Conservation (phyloP, 1,284 basidiomycete species). For the Ganoderma multipileum region DNA sequence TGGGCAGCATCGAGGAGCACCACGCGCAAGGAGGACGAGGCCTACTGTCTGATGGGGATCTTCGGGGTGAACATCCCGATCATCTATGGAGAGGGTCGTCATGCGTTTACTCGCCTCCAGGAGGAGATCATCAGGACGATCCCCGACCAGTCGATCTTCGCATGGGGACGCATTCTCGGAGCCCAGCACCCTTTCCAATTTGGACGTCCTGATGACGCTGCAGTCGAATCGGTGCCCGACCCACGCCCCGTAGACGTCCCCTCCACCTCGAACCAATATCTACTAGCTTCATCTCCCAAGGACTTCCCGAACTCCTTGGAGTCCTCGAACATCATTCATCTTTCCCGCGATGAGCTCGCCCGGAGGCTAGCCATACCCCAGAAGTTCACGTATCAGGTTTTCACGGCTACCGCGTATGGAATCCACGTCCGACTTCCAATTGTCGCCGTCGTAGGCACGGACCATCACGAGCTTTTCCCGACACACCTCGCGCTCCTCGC, state of each 20-base stretch:
- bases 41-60: constrained; percentile 18
- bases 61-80: constrained; percentile 12
- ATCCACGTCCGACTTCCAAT: constrained; percentile 19
- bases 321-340: constrained; percentile 9
- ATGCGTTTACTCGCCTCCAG: constrained; percentile 14
- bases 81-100: constrained; percentile 15
- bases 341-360: constrained; percentile 11
- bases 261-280: background rate
- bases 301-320: constrained; percentile 17
- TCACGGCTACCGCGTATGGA: constrained; percentile 22
- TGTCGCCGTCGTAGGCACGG: constrained; percentile 4
- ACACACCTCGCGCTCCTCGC: constrained; percentile 21
- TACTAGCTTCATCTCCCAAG: constrained; percentile 15
- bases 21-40: constrained; percentile 11
- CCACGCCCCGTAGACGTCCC: background rate
- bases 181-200: background rate
- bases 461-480: constrained; percentile 4
- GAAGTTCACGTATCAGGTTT: constrained; percentile 2
- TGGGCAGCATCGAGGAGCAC: constrained; percentile 12
- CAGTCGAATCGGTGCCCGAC: background rate
- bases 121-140: constrained; percentile 14
- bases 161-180: constrained; percentile 4
- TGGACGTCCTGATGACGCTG: background rate
- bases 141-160: constrained; percentile 16
- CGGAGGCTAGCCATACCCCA: background rate